Conservation (phyloP, 768 basidiomycete genomes). For the Auricularia sp. region DNA sequence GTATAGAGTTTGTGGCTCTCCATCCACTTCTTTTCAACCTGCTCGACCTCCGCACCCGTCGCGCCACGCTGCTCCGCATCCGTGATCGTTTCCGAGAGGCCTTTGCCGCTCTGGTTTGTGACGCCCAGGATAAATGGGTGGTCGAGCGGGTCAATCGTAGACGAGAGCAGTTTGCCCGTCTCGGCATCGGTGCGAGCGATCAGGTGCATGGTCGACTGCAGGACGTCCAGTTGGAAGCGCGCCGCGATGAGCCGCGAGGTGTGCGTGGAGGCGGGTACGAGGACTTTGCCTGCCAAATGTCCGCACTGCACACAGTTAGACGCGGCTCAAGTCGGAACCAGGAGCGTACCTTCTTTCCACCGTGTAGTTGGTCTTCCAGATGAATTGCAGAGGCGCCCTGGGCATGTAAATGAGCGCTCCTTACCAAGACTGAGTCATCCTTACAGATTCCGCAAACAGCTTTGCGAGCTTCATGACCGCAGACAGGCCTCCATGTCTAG, state of each 20-base stretch:
- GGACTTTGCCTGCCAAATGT: conserved; percentile 83
- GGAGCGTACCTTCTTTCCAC: conserved; percentile 69
- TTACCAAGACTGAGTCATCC: conserved; percentile 8
- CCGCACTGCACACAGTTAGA: conserved; percentile 47
- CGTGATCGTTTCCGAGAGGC: conserved; percentile 61
- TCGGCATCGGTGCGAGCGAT: conserved; percentile 92
- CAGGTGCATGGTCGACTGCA: conserved; percentile 79
- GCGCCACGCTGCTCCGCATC: conserved; percentile 57
- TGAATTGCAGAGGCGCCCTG: conserved; percentile 86
- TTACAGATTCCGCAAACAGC: conserved; percentile 84
- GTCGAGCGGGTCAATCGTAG: conserved; percentile 73
- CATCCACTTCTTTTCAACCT: conserved; percentile 70
- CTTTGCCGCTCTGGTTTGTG: conserved; percentile 22
- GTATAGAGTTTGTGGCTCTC: conserved; percentile 59
- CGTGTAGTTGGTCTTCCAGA: conserved; percentile 88
- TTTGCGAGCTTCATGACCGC: conserved; percentile 92
- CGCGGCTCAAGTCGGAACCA: not conserved
- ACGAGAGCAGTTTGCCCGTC: conserved; percentile 73
- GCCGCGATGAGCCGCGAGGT: conserved; percentile 75
- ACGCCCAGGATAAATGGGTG: conserved; percentile 43
- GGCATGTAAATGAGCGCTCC: not conserved
- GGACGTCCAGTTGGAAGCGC: conserved; percentile 83
- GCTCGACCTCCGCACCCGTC: conserved; percentile 59
- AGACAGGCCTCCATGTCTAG: conserved; percentile 84
- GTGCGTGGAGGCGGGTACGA: conserved; percentile 85